Percentiles rank a stretch among this genome's conserved stretches.
These are phyloP conservation scores for Suillus variegatus DNA, from an alignment of 768 basidiomycete species.

Conservation along the genomic window DNA sequence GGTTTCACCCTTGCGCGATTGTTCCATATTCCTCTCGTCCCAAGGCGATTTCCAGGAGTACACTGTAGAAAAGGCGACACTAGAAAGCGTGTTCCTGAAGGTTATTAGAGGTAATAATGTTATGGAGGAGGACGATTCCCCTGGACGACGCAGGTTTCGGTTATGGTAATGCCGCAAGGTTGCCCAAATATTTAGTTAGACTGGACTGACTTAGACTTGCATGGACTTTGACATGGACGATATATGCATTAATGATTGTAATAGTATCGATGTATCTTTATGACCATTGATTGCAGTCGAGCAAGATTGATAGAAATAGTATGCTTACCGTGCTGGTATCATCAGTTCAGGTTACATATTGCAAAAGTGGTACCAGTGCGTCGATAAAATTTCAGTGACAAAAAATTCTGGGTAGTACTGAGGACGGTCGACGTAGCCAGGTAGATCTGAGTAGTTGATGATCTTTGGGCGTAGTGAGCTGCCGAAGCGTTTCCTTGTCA, in stretches of 20 bases:
- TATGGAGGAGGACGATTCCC: slow-evolving; percentile 42
- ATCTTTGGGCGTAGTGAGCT: neutral
- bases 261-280: neutral
- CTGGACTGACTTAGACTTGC: neutral
- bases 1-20: slow-evolving; percentile 55
- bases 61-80: slow-evolving; percentile 66
- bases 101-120: slow-evolving; percentile 66
- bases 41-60: slow-evolving; percentile 62
- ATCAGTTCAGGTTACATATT: neutral
- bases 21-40: slow-evolving; percentile 54
- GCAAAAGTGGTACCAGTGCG: neutral
- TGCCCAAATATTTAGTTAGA: neutral
- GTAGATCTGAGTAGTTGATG: neutral
- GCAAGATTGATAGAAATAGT: neutral
- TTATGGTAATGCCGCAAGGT: slow-evolving; percentile 11
- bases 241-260: neutral
- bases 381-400: neutral
- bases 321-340: neutral
- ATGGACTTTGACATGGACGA: neutral
- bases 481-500: neutral
- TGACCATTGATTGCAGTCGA: neutral
- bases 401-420: neutral
- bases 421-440: neutral
- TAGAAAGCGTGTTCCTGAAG: slow-evolving; percentile 75
- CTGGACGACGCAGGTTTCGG: slow-evolving; percentile 13